Evolutionary conservation across 2,329 filamentous ascomycete species (phyloP), one percentile per base, ranked within the genome.

Genomic region (Arthrobotrys entomopaga): DNA sequence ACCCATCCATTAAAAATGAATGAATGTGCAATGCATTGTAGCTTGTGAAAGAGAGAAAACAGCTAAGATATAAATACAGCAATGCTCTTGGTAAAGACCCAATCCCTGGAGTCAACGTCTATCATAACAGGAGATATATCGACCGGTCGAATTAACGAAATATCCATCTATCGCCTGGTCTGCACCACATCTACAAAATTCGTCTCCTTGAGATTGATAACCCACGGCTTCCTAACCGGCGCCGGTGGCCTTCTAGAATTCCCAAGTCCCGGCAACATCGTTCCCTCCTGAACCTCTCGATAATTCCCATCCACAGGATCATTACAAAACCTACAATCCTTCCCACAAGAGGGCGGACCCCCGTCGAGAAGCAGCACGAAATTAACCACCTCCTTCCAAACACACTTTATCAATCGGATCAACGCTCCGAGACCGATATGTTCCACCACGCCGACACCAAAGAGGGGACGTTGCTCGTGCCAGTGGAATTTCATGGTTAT

Each of bases 391-490:
- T 4, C 16, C 29, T 56, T 19, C 15, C 26, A 40, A 8, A 57
- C 10, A 40, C 38, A 48, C 15, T 34, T 16, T 16, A 19, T 50
- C 15, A 59, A 40, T 13, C 59, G 43, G 16, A 40, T 19, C n/a
- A 60, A 43, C 10, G 13, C 60, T 6, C 20, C 48, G 13, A 65
- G 42, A 4, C 67, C 60, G 22, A 65, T 42, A 50, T 65, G 48
- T n/a, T 72, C 67, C 34, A 65, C 13, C 10, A 58, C 38, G 3
- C 60, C 54, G 7, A 19, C 26, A n/a, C 67, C 48, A n/a, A 22
- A 52, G 15, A 72, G 34, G 1, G 59, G 59, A 13, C 60, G 48
- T 19, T 60, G 52, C 22, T 65, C n/a, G n/a, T 72, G 67, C 67
- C 60, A 65, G 34, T 65, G n/a, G 22, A 65, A 59, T 16, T 53